These are phyloP conservation scores for Leccinum longicurvipes DNA, from an alignment of 768 basidiomycete genomes.

Conservation along the genomic window DNA sequence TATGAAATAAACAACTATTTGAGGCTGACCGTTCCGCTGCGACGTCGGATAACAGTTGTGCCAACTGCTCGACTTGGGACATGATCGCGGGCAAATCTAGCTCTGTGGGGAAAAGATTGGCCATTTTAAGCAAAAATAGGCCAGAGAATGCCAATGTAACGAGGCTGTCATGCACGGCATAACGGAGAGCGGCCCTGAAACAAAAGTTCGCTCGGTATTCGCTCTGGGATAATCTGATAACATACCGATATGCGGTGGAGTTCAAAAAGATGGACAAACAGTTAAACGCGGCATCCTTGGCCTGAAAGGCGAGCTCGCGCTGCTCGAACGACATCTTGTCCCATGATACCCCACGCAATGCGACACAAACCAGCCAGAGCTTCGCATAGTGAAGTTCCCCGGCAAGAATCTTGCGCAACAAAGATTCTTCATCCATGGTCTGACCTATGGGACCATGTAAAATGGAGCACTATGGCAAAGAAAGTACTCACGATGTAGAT, in stretches of 20 bases:
- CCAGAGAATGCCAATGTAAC: conserved; percentile 91
- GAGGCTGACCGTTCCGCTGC: conserved; percentile 76
- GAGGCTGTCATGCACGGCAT: conserved; percentile 90
- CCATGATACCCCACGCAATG: conserved; percentile 88
- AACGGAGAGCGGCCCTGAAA: conserved; percentile 77
- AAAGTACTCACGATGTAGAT: conserved; percentile 61
- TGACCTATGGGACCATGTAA: conserved; percentile 44
- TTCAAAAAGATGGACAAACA: conserved; percentile 83
- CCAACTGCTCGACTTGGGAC: conserved; percentile 84
- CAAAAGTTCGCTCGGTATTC: not conserved
- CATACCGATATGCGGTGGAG: conserved; percentile 75
- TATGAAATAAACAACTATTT: not conserved
- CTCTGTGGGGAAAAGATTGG: conserved; percentile 85
- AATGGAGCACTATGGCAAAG: not conserved
- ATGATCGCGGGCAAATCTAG: conserved; percentile 75
- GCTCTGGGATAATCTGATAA: not conserved
- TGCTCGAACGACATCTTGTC: conserved; percentile 96
- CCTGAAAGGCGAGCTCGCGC: conserved; percentile 91
- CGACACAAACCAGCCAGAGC: conserved; percentile 92
- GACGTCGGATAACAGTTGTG: conserved; percentile 86
- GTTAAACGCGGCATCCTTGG: conserved; percentile 86
- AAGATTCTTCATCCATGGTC: conserved; percentile 79
- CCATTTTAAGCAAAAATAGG: conserved; percentile 91
- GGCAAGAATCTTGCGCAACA: conserved; percentile 82
- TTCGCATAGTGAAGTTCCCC: conserved; percentile 92